Conservation (phyloP, 2,329 filamentous ascomycete genomes). For the Hypoxylon sp. region DNA sequence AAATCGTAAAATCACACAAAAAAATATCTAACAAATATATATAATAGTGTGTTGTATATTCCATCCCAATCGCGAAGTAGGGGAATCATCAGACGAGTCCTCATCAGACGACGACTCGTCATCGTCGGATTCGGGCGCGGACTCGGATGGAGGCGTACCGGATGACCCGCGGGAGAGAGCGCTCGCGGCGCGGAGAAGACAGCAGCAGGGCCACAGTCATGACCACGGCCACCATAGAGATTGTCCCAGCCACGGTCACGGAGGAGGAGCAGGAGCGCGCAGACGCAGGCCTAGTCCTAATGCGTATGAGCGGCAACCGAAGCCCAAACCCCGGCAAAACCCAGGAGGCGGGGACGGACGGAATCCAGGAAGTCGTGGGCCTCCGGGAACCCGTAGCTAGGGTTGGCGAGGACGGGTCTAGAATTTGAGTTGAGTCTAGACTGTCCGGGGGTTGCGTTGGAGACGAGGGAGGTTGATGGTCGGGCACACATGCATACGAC, state of each 20-base stretch:
- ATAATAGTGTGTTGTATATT: constrained; percentile 96
- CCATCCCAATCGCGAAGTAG: constrained; percentile 84
- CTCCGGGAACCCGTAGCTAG: constrained; percentile 9
- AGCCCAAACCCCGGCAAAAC: constrained; percentile 64
- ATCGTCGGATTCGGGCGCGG: constrained; percentile 69
- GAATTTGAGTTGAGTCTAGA: not conserved
- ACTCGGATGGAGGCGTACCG: constrained; percentile 35
- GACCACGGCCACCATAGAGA: constrained; percentile 36
- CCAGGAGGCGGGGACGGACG: constrained; percentile 41
- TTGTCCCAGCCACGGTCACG: constrained; percentile 49
- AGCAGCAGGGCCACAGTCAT: constrained; percentile 54
- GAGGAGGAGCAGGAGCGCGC: constrained; percentile 28
- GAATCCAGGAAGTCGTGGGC: constrained; percentile 19
- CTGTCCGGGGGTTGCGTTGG: not conserved
- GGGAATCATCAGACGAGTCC: constrained; percentile 77
- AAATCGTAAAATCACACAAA: constrained; percentile 5
- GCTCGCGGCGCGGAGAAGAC: constrained; percentile 50
- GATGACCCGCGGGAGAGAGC: constrained; percentile 52
- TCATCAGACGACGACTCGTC: constrained; percentile 66
- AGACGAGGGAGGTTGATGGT: not conserved
- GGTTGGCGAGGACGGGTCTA: not conserved
- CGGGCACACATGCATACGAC: constrained; percentile 6
- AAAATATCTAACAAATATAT: constrained; percentile 15
- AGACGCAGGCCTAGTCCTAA: constrained; percentile 77
- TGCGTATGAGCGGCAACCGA: constrained; percentile 84